Conservation (phyloP, 106 monocot genomes). For the Xerophyta viscosa region DNA sequence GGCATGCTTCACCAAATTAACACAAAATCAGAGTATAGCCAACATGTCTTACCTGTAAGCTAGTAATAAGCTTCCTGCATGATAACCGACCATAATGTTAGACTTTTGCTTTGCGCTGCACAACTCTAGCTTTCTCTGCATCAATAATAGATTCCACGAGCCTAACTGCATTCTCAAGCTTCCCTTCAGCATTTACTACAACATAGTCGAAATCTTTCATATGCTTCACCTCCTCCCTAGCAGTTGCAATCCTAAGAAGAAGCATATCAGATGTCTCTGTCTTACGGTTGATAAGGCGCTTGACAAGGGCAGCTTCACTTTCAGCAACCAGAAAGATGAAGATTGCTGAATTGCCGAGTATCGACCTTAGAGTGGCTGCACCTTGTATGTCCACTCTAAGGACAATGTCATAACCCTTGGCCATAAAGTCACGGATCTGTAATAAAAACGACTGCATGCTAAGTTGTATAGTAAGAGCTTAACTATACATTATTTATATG, state of each 20-base stretch:
- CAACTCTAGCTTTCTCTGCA: slow-evolving; percentile 74
- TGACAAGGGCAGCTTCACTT: slow-evolving; percentile 75
- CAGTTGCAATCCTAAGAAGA: slow-evolving; percentile 89
- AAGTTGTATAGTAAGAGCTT: too few species aligned
- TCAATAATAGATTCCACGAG: slow-evolving; percentile 87
- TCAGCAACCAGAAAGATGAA: slow-evolving; percentile 94
- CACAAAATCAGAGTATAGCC: too few species aligned
- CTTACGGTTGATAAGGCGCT: slow-evolving; percentile 69
- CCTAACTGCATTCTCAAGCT: slow-evolving; percentile 67
- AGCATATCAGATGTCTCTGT: slow-evolving; percentile 92
- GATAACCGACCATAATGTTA: too few species aligned
- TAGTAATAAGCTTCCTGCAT: too few species aligned
- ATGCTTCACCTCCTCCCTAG: slow-evolving; percentile 69
- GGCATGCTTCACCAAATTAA: too few species aligned
- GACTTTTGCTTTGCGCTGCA: slow-evolving; percentile 30
- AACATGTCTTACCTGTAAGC: too few species aligned
- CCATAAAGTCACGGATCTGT: slow-evolving; percentile 92
- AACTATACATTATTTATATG: too few species aligned
- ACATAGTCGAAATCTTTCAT: slow-evolving; percentile 80
- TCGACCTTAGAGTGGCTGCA: slow-evolving; percentile 75
- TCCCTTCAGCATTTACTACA: slow-evolving; percentile 86
- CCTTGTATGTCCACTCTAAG: slow-evolving; percentile 97
- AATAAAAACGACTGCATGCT: not conserved
- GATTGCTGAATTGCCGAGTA: slow-evolving; percentile 75
- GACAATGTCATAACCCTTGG: slow-evolving; percentile 86